Conservation (phyloP, 495 filamentous ascomycete genomes). For the Annulohypoxylon bovei region DNA sequence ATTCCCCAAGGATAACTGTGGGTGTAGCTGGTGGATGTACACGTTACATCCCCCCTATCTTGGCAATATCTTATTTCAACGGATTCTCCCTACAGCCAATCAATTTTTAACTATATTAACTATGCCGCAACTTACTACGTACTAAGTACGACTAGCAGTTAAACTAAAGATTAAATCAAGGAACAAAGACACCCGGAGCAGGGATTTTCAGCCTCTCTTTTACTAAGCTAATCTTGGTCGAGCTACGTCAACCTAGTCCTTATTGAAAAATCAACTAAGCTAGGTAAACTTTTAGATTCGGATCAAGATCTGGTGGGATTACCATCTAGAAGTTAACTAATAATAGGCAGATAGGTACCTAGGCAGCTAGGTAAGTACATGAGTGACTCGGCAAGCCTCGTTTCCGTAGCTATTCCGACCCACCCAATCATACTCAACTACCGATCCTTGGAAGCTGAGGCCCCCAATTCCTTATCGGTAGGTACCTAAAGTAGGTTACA, state of each 20-base stretch:
- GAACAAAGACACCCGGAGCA: conserved; percentile 8
- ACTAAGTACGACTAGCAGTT: neutral
- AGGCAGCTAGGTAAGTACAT: too few species aligned
- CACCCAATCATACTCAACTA: conserved; percentile 18
- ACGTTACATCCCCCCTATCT: conserved; percentile 10
- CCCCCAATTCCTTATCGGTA: conserved; percentile 5
- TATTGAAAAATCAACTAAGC: conserved; percentile 16
- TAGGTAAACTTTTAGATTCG: conserved; percentile 16
- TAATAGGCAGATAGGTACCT: neutral
- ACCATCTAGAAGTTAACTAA: neutral
- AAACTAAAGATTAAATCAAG: conserved; percentile 18
- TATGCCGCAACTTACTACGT: neutral
- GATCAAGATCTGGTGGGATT: conserved; percentile 12
- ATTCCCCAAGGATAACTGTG: too few species aligned
- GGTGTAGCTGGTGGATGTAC: conserved; percentile 1
- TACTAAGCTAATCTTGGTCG: neutral
- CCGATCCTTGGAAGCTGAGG: conserved; percentile 7
- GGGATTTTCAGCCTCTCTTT: conserved; percentile 34
- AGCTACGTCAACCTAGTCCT: conserved; percentile 2
- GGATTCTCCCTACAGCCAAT: conserved; percentile 15
- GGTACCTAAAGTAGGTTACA: conserved; percentile 20
- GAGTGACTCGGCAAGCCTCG: neutral
- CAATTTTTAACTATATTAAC: neutral
- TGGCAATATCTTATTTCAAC: conserved; percentile 15
- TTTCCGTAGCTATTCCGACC: neutral